Base-by-base conservation (phyloP, 345 rosid species). In the Firmiana major region DNA sequence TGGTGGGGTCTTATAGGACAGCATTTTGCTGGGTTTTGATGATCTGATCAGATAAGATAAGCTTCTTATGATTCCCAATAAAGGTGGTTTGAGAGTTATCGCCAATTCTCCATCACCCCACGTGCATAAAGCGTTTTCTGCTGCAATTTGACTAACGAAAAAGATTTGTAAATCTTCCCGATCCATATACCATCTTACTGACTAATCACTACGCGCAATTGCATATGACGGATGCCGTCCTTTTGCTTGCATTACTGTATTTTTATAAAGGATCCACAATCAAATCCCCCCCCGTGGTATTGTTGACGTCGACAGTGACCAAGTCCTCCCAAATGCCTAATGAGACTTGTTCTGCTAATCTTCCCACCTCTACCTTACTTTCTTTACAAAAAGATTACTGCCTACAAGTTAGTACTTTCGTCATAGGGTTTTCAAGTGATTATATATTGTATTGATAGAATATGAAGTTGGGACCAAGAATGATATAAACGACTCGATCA, bases 131-230 rank as follows among this genome's bases (percentile, higher is more conserved):
- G 57, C 58, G 11, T 13, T 66, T 66, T 42, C 13, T 74, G 64
- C 36, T 62, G 17, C 68, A 69, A 43, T 24, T 24, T 46, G 58
- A 10, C 42, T 22, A 38, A 5, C 0, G 51, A 40, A 65, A 17
- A 40, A 6, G 49, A n/a, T 90, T 8, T 90, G 83, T 6, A 91
- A 9, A 65, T 65, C 71, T 11, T n/a, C 71, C 28, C 49, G 5
- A 65, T 3, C 12, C 70, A 40, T 12, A 38, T 17, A 38, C 4
- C 1, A 10, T 15, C 21, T 7, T 26, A 6, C 2, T 43, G 13
- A 0, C 7, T 11, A 1, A 0, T 58, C 63, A 24, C 31, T 9
- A 58, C 19, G 19, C 40, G 21, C 59, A 49, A 26, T 48, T 46
- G 40, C 5, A 48, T 24, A 24, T 1, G 1, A n/a, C 22, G 38